phyloP scores from a whole-genome alignment of 306 rosid species.

The Quercus cerris region DNA sequence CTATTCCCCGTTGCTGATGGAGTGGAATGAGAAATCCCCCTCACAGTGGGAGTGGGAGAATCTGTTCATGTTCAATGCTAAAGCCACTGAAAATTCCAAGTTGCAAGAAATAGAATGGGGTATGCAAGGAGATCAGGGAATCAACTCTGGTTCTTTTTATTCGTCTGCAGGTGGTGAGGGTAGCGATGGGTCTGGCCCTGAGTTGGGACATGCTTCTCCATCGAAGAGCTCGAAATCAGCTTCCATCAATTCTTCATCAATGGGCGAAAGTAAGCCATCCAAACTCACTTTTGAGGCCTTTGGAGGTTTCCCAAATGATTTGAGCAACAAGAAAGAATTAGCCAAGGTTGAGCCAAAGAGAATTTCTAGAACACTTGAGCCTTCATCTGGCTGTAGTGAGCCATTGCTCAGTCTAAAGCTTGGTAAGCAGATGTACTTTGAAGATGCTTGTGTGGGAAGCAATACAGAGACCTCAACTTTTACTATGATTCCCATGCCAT shows the following conservation, averaged over 20 bases:
- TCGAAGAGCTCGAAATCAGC: constrained; percentile 73
- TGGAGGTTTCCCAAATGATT: constrained; percentile 49
- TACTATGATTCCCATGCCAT: constrained; percentile 34
- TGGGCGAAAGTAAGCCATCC: constrained; percentile 63
- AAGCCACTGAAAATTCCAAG: constrained; percentile 55
- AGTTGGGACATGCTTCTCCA: constrained; percentile 37
- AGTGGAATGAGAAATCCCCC: constrained; percentile 70
- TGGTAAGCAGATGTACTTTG: constrained; percentile 80
- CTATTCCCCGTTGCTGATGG: constrained; percentile 43
- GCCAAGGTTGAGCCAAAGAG: constrained; percentile 38
- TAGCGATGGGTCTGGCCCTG: constrained; percentile 56
- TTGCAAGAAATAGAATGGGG: constrained; percentile 46
- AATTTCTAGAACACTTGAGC: constrained; percentile 47
- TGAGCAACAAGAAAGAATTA: constrained; percentile 44
- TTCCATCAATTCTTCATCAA: constrained; percentile 66
- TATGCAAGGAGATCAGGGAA: constrained; percentile 50
- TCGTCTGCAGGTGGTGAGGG: constrained; percentile 44
- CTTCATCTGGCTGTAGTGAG: constrained; percentile 62
- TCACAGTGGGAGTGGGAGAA: constrained; percentile 86
- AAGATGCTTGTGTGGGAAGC: constrained; percentile 53
- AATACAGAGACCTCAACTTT: constrained; percentile 41
- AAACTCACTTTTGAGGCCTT: constrained; percentile 49
- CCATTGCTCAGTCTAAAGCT: constrained; percentile 85
- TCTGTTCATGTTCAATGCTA: constrained; percentile 47
- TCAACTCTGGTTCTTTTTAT: constrained; percentile 46